A percentile compares a stretch with the other conserved stretches of the same genome.
These are phyloP conservation scores for Omphalea diandra DNA, from an alignment of 441 rosid species.

Conservation along the genomic window DNA sequence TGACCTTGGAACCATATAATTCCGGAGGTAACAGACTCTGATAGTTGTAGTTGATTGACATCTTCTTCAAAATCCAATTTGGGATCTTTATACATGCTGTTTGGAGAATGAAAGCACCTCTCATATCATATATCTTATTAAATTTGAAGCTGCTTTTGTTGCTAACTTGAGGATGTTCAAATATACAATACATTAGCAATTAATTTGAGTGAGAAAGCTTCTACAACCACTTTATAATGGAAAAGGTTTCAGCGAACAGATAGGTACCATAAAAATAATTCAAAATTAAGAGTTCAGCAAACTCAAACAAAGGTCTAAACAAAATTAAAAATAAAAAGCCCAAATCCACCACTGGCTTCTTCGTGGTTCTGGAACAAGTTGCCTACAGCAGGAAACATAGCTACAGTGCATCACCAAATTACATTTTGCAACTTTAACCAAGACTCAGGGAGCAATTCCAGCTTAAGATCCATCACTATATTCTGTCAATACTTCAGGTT, in stretches of 20 bases:
- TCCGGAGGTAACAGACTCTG: neutral
- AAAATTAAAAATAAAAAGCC: neutral
- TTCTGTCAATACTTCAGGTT: no score
- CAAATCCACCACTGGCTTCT: neutral
- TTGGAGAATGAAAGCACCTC: no score
- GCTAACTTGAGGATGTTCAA: neutral
- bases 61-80: no score
- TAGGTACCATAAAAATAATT: no score
- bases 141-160: neutral
- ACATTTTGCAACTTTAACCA: neutral
- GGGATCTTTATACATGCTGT: no score
- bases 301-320: neutral
- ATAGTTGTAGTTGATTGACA: neutral
- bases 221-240: neutral
- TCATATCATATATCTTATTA: no score
- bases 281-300: no score
- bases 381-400: neutral
- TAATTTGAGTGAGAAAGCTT: neutral
- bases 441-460: neutral
- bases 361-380: neutral
- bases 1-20: neutral
- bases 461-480: neutral
- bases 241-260: neutral
- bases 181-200: no score
- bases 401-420: neutral